Evolutionary conservation across 306 rosid species (phyloP).

Genomic region (Cucumis cinereus): DNA sequence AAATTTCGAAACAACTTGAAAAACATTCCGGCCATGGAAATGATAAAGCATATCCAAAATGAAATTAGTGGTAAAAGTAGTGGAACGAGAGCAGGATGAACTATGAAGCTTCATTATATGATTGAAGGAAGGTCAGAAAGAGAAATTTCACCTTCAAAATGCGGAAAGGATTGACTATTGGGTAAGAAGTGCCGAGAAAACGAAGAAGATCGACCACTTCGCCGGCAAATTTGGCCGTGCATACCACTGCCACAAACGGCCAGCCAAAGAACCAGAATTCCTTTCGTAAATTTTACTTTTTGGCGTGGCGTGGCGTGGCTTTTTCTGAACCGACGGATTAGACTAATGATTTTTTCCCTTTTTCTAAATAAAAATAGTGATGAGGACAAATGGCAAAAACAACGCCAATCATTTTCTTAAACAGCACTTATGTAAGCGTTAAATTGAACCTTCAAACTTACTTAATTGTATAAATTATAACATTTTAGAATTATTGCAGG

Average conservation of each 20-base stretch:
- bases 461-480: too few species aligned
- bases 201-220: neutral
- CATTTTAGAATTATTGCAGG: too few species aligned
- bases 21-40: neutral
- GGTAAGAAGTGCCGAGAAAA: neutral
- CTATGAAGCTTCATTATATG: neutral
- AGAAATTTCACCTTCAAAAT: constrained; percentile 25
- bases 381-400: too few species aligned
- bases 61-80: neutral
- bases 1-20: neutral
- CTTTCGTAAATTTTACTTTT: neutral
- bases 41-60: constrained; percentile 30
- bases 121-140: neutral
- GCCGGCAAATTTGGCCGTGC: neutral
- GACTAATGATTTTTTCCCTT: too few species aligned
- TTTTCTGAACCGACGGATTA: too few species aligned
- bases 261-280: neutral
- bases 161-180: constrained; percentile 12
- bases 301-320: too few species aligned
- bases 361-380: too few species aligned
- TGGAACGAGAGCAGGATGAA: neutral
- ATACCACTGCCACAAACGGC: neutral
- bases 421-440: too few species aligned
- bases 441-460: too few species aligned
- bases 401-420: too few species aligned